A percentile compares a stretch with the other conserved stretches of the same genome.
phyloP scores from a whole-genome alignment of 345 rosid species.

The Eucalyptus brandiana region DNA sequence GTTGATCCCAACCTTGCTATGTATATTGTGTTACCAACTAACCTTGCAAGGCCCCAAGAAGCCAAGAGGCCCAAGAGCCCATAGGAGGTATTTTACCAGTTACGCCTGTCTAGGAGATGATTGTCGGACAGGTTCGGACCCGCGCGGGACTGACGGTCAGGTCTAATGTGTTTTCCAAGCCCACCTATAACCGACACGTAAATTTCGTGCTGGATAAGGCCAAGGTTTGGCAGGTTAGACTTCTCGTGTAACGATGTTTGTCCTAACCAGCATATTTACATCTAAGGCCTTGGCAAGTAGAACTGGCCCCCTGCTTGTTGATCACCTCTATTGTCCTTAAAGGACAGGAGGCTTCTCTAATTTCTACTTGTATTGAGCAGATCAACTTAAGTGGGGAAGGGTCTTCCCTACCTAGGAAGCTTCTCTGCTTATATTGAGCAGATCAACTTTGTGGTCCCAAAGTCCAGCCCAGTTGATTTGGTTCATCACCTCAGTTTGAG shows the following conservation, averaged over 20 bases:
- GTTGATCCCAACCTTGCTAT: neutral
- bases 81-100: neutral
- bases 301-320: neutral
- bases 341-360: too few species aligned
- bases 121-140: neutral
- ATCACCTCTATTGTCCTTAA: neutral
- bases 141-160: neutral
- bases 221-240: neutral
- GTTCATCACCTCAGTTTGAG: neutral
- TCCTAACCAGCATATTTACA: neutral
- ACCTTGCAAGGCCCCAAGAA: neutral
- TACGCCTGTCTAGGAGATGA: neutral
- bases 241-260: neutral
- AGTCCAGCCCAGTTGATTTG: neutral
- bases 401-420: neutral
- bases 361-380: too few species aligned
- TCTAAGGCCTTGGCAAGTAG: neutral
- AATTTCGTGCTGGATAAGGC: neutral
- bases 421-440: neutral
- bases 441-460: neutral
- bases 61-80: neutral
- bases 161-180: neutral
- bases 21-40: neutral
- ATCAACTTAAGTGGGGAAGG: neutral
- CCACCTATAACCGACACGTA: neutral